Conservation (phyloP, 768 basidiomycete genomes). For the Exsudoporus frostii region DNA sequence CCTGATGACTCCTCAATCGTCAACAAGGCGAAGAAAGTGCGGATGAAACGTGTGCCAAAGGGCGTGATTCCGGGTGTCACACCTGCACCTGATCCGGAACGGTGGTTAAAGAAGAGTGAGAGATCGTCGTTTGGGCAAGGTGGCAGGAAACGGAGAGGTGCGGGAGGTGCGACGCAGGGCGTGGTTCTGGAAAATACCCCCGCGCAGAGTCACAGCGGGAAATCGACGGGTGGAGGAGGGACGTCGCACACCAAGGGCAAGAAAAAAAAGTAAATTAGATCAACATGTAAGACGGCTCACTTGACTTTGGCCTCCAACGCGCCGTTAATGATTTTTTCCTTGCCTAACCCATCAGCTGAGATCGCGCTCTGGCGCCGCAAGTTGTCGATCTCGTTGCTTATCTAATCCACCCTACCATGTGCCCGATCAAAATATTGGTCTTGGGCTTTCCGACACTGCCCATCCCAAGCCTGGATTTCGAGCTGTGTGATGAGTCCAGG, state of each 20-base stretch:
- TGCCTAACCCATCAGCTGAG: slow-evolving; percentile 17
- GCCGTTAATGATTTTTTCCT: slow-evolving; percentile 23
- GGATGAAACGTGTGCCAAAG: slow-evolving; percentile 66
- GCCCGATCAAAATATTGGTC: not conserved
- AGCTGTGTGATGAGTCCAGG: not conserved
- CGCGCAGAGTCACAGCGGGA: slow-evolving; percentile 32
- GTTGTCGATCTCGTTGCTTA: slow-evolving; percentile 13
- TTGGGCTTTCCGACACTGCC: not conserved
- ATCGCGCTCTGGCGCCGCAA: slow-evolving; percentile 20
- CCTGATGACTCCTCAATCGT: slow-evolving; percentile 35
- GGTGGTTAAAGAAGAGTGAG: slow-evolving; percentile 88
- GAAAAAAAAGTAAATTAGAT: slow-evolving; percentile 59
- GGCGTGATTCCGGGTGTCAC: slow-evolving; percentile 79
- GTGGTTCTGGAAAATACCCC: slow-evolving; percentile 29
- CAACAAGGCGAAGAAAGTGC: slow-evolving; percentile 47
- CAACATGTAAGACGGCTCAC: slow-evolving; percentile 18
- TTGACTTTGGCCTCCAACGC: slow-evolving; percentile 15
- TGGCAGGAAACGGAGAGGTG: slow-evolving; percentile 51
- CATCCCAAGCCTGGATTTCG: not conserved
- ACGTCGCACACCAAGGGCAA: slow-evolving; percentile 50
- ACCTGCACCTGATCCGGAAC: slow-evolving; percentile 79
- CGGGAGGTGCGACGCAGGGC: slow-evolving; percentile 72
- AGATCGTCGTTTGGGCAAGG: slow-evolving; percentile 53
- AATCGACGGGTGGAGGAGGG: slow-evolving; percentile 35
- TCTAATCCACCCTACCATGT: slow-evolving; percentile 30